Evolutionary conservation across 495 filamentous ascomycete genomes (phyloP).

Genomic region (Podospora tetraspora): DNA sequence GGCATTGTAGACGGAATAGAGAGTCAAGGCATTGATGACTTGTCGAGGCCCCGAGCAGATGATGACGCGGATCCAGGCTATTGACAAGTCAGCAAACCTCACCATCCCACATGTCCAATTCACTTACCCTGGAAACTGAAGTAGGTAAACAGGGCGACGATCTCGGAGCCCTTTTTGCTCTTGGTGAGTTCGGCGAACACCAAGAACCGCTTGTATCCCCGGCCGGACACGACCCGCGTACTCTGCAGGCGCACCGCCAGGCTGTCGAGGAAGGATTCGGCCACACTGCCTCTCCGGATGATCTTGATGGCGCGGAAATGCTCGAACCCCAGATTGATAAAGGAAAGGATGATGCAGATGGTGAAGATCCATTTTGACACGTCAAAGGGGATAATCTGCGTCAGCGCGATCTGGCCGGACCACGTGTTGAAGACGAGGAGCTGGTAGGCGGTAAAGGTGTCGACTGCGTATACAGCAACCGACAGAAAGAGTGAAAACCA

Average conservation of each 20-base stretch:
- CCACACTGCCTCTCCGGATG: slow-evolving; percentile 78
- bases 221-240: slow-evolving; percentile 59
- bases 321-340: slow-evolving; percentile 68
- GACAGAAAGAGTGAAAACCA: slow-evolving; percentile 74
- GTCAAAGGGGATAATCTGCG: slow-evolving; percentile 54
- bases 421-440: slow-evolving; percentile 74
- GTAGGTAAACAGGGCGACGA: slow-evolving; percentile 86
- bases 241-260: slow-evolving; percentile 77
- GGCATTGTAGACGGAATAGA: slow-evolving; percentile 68
- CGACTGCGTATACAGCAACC: slow-evolving; percentile 78
- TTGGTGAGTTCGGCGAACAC: slow-evolving; percentile 92
- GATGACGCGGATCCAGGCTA: slow-evolving; percentile 78
- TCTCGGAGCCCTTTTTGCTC: slow-evolving; percentile 84
- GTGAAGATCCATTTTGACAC: slow-evolving; percentile 84
- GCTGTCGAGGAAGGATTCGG: slow-evolving; percentile 82
- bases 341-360: slow-evolving; percentile 80
- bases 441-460: slow-evolving; percentile 89
- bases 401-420: slow-evolving; percentile 47
- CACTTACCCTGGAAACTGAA: slow-evolving; percentile 84
- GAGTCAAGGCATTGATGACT: slow-evolving; percentile 78
- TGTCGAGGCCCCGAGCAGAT: slow-evolving; percentile 89
- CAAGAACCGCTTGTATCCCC: slow-evolving; percentile 79
- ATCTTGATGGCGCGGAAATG: slow-evolving; percentile 71
- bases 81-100: slow-evolving; percentile 6
- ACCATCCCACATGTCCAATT: neutral